Base-by-base conservation (phyloP, 2,329 filamentous ascomycete species). In the Penicillium sp. region DNA sequence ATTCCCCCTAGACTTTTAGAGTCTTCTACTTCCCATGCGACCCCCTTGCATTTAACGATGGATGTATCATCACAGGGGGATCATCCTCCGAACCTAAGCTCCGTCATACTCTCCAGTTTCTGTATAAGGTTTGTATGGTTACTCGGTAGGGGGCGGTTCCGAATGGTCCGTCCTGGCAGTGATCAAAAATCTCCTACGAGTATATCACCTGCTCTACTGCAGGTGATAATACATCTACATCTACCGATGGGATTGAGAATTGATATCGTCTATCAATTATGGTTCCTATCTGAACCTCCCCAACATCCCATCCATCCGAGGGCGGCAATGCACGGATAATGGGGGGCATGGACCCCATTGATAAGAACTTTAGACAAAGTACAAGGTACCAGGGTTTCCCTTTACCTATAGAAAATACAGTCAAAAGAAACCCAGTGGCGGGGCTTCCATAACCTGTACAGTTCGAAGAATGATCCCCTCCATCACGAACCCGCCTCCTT, bases 81-180 rank as follows among this genome's bases (percentile, higher is more conserved):
- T 53, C 48, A 55, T 57, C 21, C 48, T 49, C 49, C 31, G 49
- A 55, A 52, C 29, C 43, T 33, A 54, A 49, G 25, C 42, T 46
- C 55, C 57, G 63, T 65, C 63, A 61, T 62, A 64, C 63, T 55
- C 58, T 54, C 49, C 50, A 47, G 31, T 19, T 42, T 50, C 46
- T 53, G 26, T 39, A 42, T 51, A 39, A 39, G 50, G 31, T 53
- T 54, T 47, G 35, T 50, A 39, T 59, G 53, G 61, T 65, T 65
- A 65, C 62, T 60, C 61, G 53, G 63, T 58, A 64, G 57, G 59
- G 61, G 59, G 29, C 23, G 19, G 55, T 67, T 64, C 63, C 64
- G 61, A 65, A 63, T 58, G 58, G 58, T 66, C 62, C 62, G 62
- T 49, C 47, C 44, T 59, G 55, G 48, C 10, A 50, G 9, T 23